Base-by-base conservation (phyloP, 1,284 basidiomycete species). In the Ceratobasidium sp. region DNA sequence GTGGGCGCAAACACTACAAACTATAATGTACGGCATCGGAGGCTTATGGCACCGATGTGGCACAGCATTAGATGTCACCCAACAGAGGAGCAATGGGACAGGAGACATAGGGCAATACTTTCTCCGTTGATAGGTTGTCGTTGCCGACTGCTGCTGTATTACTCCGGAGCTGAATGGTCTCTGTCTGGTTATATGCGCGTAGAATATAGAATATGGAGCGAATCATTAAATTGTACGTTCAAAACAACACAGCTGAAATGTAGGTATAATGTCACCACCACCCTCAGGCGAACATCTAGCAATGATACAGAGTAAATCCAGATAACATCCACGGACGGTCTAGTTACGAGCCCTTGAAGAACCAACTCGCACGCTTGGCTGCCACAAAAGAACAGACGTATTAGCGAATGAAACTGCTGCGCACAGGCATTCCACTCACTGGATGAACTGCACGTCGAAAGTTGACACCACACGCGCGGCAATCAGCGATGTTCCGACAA, bases 291-390 rank as follows among this genome's bases (percentile, higher is more conserved):
- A 54, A 59, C 41, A 51, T 29, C 31, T 34, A 61, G 43, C 68
- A 54, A 59, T 54, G 53, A 29, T 39, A 72, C 56, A 59, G 39
- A 72, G 46, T 49, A 61, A 72, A 72, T 56, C 68, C 16, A 58
- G 58, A 39, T 58, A 61, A n/a, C 48, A 46, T 61, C 43, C 27
- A 61, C 68, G 58, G 27, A 72, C 16, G 49, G 31, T 72, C 68
- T 72, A 72, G 34, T 72, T 24, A 61, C 34, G 13, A 72, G 46
- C 56, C 59, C 39, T 76, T 79, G 87, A 94, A 94, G 84, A 94
- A 94, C 92, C 92, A 94, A 68, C 92, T 94, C 65, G 92, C 91
- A 76, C 92, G 91, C 84, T 94, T 94, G 78, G 90, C 92, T 93
- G 69, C 54, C 74, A 22, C 41, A 75, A 77, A 51, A 74, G 41